phyloP scores from a whole-genome alignment of 2,329 filamentous ascomycete genomes.

The Neofusicoccum parvum region DNA sequence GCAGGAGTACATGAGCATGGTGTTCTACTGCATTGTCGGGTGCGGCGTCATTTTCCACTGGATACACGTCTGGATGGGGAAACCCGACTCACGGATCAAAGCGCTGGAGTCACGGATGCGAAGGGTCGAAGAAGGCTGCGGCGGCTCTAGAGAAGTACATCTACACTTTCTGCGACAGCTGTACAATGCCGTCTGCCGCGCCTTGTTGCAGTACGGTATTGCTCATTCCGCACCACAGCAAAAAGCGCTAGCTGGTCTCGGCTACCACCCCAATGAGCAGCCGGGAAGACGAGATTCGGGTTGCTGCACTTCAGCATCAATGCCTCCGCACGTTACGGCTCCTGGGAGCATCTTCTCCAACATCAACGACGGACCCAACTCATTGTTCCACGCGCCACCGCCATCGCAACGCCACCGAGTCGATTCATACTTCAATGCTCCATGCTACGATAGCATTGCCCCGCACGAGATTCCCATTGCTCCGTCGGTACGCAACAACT shows the following conservation, averaged over 20 bases:
- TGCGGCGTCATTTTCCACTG: conserved; percentile 17
- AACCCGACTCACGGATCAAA: conserved; percentile 10
- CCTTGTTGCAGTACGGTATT: background rate
- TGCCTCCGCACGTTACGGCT: background rate
- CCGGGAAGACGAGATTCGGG: conserved; percentile 1
- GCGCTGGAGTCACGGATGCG: conserved; percentile 13
- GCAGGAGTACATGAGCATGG: conserved; percentile 20
- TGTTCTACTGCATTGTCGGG: conserved; percentile 17
- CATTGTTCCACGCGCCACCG: conserved; percentile 4
- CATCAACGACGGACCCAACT: conserved; percentile 5
- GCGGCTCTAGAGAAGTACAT: conserved; percentile 10
- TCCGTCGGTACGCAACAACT: background rate
- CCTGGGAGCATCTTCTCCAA: background rate
- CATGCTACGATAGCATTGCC: background rate
- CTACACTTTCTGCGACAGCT: conserved; percentile 7
- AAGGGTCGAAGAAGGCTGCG: conserved; percentile 8
- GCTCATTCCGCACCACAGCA: conserved; percentile 13
- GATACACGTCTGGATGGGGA: conserved; percentile 21
- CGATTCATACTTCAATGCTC: conserved; percentile 6
- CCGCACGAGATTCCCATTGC: conserved; percentile 6
- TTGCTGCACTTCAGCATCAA: background rate
- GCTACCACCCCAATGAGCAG: background rate
- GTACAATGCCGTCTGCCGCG: conserved; percentile 1
- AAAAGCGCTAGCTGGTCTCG: background rate
- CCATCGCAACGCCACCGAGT: background rate